Evolutionary conservation across 1,284 basidiomycete genomes (phyloP), one percentile per base, ranked within the genome.

Genomic region (Sanguinoderma infundibulare): DNA sequence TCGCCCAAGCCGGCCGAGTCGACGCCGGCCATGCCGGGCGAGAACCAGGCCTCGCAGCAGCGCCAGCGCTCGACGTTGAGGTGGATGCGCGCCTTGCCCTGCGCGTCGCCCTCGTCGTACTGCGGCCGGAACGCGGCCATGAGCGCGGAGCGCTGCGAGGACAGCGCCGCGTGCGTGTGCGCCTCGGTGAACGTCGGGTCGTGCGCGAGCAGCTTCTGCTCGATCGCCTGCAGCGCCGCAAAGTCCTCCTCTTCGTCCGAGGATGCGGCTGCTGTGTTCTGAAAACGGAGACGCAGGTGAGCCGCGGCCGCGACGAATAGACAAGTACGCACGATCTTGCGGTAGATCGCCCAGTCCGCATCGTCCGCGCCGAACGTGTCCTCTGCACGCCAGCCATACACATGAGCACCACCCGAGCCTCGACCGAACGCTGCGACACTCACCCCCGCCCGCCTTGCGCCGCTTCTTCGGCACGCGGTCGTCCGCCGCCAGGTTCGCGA

Each of bases 331-430:
- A 95, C 95, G 61, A 99, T 97, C 78, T 98, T 96, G 60, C 97
- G 93, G 74, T 99, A 99, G 55, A 99, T 96, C 0, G 91, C 91
- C 97, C 98, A 99, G 74, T 99, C 97, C 17, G 91, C 94, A 72
- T 99, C 97, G 68, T 98, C 92, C 32, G 90, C 91, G 1, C 98
- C 96, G 71, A 99, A 99, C 73, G 84, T 92, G 69, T 99, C 98
- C 79, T 98, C 96, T 91, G 46, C 15, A n/a, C 46, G 9, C 24
- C 24, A 40, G 14, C n/a, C n/a, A n/a, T n/a, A n/a, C 17, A 1
- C 39, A 30, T 58, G 6, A 56, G 53, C 44, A 51, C 36, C 47
- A 62, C 17, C 62, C 0, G 24, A 56, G 32, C 51, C 30, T 0
- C 2, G 44, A 30, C 26, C 24, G 5, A 5, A 26, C 14, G 5